Percentiles rank a stretch among this genome's conserved stretches.
These are phyloP conservation scores for Candida fluviatilis DNA, from an alignment of 805 yeast species.

Conservation along the genomic window DNA sequence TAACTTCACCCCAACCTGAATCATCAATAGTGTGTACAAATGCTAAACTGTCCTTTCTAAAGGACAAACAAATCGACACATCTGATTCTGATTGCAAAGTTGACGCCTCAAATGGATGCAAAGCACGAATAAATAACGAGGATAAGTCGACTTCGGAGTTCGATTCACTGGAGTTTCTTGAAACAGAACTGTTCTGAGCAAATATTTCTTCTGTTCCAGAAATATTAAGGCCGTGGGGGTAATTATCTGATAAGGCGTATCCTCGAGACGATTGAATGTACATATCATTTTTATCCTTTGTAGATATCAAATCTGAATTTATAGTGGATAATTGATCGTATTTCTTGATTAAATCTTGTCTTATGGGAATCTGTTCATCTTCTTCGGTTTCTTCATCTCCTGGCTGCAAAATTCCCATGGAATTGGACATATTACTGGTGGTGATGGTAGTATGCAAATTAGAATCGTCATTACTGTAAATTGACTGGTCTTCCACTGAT, in stretches of 20 bases:
- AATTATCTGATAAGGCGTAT: constrained; percentile 9
- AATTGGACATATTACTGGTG: not conserved
- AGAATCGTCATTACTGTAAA: constrained; percentile 3
- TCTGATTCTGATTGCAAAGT: constrained; percentile 62
- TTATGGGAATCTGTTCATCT: constrained; percentile 21
- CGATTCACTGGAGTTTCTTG: not conserved
- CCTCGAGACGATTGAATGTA: constrained; percentile 11
- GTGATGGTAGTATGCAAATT: not conserved
- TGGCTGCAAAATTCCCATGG: not conserved
- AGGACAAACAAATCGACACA: constrained; percentile 69
- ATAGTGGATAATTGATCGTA: constrained; percentile 12
- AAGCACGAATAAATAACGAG: constrained; percentile 51
- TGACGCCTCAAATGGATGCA: constrained; percentile 55
- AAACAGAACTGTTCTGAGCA: constrained; percentile 11
- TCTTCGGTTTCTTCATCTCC: constrained; percentile 8
- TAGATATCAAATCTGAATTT: constrained; percentile 4
- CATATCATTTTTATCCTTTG: constrained; percentile 11
- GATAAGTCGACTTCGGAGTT: constrained; percentile 42
- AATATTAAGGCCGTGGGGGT: constrained; percentile 22
- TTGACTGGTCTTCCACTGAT: not conserved
- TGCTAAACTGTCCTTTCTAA: constrained; percentile 64
- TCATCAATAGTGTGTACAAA: constrained; percentile 76
- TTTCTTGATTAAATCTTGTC: constrained; percentile 23
- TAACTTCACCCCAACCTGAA: constrained; percentile 88
- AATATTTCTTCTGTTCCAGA: constrained; percentile 12